Conservation (phyloP, 2,329 filamentous ascomycete genomes). For the Didymosphaeria variabile region DNA sequence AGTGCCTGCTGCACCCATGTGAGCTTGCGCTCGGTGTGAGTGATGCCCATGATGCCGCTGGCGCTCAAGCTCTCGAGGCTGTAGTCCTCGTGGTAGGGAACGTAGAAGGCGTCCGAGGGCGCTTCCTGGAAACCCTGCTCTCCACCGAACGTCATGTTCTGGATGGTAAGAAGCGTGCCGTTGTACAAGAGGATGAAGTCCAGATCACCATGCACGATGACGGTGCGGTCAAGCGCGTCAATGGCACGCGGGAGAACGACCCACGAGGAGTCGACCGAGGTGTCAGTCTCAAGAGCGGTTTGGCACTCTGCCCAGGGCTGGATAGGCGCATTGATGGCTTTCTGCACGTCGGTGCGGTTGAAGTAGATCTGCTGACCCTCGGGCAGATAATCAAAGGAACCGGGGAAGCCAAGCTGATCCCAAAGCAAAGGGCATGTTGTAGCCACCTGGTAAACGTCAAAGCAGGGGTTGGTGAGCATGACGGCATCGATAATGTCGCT, state of each 20-base stretch:
- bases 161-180: slow-evolving; percentile 75
- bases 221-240: slow-evolving; percentile 73
- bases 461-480: slow-evolving; percentile 75
- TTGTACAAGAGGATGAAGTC: slow-evolving; percentile 75
- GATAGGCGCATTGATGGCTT: slow-evolving; percentile 70
- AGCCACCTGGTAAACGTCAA: slow-evolving; percentile 77
- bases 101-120: slow-evolving; percentile 71
- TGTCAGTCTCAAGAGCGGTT: slow-evolving; percentile 61
- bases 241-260: slow-evolving; percentile 74
- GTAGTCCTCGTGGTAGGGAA: slow-evolving; percentile 68
- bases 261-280: slow-evolving; percentile 63
- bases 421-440: slow-evolving; percentile 75
- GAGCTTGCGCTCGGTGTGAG: slow-evolving; percentile 77
- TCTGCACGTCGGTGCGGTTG: slow-evolving; percentile 74
- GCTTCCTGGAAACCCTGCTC: slow-evolving; percentile 71
- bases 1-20: slow-evolving; percentile 73
- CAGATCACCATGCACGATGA: slow-evolving; percentile 76
- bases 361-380: slow-evolving; percentile 72
- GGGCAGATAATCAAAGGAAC: slow-evolving; percentile 70
- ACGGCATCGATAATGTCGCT: slow-evolving; percentile 64
- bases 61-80: slow-evolving; percentile 62
- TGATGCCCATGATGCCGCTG: slow-evolving; percentile 73
- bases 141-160: slow-evolving; percentile 84
- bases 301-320: slow-evolving; percentile 66
- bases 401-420: slow-evolving; percentile 75